These are phyloP conservation scores for Wickerhamiella spandovensis DNA, from an alignment of 805 yeast species.

Conservation along the genomic window DNA sequence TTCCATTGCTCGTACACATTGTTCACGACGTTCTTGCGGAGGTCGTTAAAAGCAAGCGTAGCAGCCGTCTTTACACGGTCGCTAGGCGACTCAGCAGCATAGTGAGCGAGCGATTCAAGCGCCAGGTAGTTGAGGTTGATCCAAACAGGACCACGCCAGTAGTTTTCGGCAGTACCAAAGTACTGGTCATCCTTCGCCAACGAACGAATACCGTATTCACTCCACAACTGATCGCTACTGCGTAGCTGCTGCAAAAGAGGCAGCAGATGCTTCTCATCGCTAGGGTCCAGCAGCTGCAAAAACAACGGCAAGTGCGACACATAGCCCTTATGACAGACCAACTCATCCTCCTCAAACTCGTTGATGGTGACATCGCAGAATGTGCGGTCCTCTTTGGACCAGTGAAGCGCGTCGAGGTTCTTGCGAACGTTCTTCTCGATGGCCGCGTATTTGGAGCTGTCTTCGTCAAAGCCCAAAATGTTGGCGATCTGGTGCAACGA, in stretches of 20 bases:
- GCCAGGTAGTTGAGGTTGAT: conserved; percentile 76
- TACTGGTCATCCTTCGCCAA: conserved; percentile 50
- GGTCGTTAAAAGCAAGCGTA: conserved; percentile 37
- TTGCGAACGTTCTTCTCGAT: conserved; percentile 43
- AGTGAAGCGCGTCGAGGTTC: conserved; percentile 64
- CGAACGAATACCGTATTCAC: conserved; percentile 68
- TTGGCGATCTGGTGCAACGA: conserved; percentile 65
- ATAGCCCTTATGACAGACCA: conserved; percentile 84
- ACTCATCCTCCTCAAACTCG: conserved; percentile 48
- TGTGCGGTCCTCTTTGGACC: conserved; percentile 52
- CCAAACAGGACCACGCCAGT: conserved; percentile 96
- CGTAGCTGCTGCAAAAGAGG: conserved; percentile 43
- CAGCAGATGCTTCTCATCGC: conserved; percentile 34
- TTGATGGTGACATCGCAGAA: conserved; percentile 80
- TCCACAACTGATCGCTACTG: conserved; percentile 65
- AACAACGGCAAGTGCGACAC: conserved; percentile 76
- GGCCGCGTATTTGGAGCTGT: conserved; percentile 37
- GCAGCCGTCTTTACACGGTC: conserved; percentile 29
- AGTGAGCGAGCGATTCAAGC: conserved; percentile 54
- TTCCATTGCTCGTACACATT: conserved; percentile 62
- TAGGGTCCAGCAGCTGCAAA: conserved; percentile 43
- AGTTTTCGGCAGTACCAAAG: conserved; percentile 73
- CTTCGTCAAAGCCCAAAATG: conserved; percentile 44
- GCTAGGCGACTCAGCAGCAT: conserved; percentile 26
- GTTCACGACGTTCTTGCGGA: conserved; percentile 53